Conservation (phyloP, 768 basidiomycete genomes). For the Russula sp. region DNA sequence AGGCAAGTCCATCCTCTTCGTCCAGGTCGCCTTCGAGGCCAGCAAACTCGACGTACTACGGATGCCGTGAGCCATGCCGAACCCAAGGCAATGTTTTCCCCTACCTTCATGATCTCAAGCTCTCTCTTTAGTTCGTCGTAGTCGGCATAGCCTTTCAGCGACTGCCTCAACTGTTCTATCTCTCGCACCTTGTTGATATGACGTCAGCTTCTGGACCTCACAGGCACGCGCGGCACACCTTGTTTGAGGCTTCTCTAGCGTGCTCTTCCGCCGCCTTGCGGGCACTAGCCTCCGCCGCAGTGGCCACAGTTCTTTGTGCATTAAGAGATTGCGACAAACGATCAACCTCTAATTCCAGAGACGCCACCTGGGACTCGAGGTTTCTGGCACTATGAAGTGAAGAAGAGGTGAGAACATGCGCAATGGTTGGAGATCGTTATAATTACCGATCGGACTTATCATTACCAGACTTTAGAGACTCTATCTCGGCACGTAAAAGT, state of each 20-base stretch:
- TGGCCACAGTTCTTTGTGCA: constrained; percentile 44
- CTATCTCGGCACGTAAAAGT: constrained; percentile 91
- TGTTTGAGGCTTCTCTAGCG: constrained; percentile 50
- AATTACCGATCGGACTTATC: constrained; percentile 63
- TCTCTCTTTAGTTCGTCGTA: constrained; percentile 99
- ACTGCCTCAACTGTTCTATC: constrained; percentile 57
- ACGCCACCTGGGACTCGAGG: constrained; percentile 65
- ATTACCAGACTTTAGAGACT: constrained; percentile 73
- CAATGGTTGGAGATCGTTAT: not conserved
- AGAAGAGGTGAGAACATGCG: not conserved
- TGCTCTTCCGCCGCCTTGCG: constrained; percentile 55
- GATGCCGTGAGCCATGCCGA: not conserved
- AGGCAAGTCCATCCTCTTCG: constrained; percentile 37
- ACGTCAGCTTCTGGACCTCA: not conserved
- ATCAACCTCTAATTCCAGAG: constrained; percentile 71
- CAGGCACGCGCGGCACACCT: constrained; percentile 29
- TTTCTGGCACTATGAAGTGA: constrained; percentile 47
- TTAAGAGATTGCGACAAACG: constrained; percentile 61
- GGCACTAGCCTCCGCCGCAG: constrained; percentile 40
- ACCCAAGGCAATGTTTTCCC: constrained; percentile 7
- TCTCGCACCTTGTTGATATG: constrained; percentile 44
- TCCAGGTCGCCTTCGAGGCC: constrained; percentile 75
- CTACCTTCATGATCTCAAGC: constrained; percentile 95
- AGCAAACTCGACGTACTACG: constrained; percentile 91
- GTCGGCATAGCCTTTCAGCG: constrained; percentile 68